Percentiles rank a stretch among this genome's conserved stretches.
phyloP scores from a whole-genome alignment of 2,329 filamentous ascomycete genomes.

The Alternaria tenuissima region DNA sequence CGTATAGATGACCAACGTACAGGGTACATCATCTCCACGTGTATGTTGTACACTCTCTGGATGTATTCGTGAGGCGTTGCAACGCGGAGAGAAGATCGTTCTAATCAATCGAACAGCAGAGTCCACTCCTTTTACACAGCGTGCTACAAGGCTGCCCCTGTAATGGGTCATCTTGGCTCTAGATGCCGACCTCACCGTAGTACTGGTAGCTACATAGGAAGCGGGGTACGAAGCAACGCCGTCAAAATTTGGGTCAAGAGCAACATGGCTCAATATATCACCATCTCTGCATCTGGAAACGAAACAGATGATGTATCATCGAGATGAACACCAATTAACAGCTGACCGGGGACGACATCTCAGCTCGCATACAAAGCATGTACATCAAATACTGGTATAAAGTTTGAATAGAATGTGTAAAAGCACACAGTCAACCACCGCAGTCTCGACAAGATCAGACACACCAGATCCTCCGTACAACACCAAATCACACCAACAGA shows the following conservation, averaged over 20 bases:
- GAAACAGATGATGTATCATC: conserved; percentile 2
- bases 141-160: background rate
- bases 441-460: background rate
- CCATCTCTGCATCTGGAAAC: background rate
- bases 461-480: background rate
- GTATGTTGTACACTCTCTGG: background rate
- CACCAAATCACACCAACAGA: background rate
- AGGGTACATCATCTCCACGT: background rate
- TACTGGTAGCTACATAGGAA: background rate
- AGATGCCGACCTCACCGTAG: background rate
- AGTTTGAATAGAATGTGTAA: background rate
- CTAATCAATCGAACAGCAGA: background rate
- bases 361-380: background rate
- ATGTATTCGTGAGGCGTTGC: background rate
- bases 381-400: background rate
- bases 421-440: background rate
- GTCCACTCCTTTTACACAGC: background rate
- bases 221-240: background rate
- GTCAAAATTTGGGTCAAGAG: background rate
- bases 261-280: conserved; percentile 3
- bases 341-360: background rate
- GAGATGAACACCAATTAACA: conserved; percentile 6
- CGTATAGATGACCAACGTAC: conserved; percentile 1
- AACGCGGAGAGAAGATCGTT: background rate
- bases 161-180: background rate